phyloP scores from a whole-genome alignment of 176 grass and related monocot genomes.

The Ampelocalamus luodianensis region DNA sequence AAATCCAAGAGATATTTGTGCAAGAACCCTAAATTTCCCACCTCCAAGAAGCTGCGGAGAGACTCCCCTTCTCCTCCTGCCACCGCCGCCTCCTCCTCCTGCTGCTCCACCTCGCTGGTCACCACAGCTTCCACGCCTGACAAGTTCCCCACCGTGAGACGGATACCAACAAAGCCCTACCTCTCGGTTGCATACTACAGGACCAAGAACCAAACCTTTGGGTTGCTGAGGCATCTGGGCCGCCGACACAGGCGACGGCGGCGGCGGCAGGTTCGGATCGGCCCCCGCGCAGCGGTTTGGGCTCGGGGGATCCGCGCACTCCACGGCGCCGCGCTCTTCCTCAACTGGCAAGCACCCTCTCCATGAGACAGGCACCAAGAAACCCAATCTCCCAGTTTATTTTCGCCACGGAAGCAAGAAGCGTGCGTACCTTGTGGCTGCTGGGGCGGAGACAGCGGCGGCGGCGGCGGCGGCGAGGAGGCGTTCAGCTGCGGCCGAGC shows the following conservation, averaged over 20 bases:
- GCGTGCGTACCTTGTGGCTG: slow-evolving; percentile 34
- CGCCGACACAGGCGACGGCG: not conserved
- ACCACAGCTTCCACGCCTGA: slow-evolving; percentile 29
- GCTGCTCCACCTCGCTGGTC: not conserved
- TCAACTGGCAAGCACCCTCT: slow-evolving; percentile 17
- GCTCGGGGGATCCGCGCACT: slow-evolving; percentile 7
- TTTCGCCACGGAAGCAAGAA: not conserved
- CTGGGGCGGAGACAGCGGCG: not conserved
- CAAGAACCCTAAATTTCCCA: not conserved
- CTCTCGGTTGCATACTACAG: not conserved
- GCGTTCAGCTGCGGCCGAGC: not conserved
- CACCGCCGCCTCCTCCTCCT: not conserved
- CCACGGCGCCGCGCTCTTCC: not conserved
- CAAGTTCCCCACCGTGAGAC: slow-evolving; percentile 34
- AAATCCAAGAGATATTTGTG: slow-evolving; percentile 3
- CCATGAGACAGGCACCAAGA: not conserved
- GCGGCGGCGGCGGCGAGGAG: not conserved
- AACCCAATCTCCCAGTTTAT: not conserved
- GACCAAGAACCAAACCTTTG: slow-evolving; percentile 28
- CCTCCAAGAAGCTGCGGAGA: slow-evolving; percentile 45
- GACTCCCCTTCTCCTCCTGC: slow-evolving; percentile 11
- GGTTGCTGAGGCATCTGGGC: not conserved
- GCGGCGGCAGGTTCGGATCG: not conserved
- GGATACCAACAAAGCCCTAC: not conserved
- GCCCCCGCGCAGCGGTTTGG: not conserved